phyloP scores from a whole-genome alignment of 2,329 filamentous ascomycete species.

The Aureobasidium uvarum region DNA sequence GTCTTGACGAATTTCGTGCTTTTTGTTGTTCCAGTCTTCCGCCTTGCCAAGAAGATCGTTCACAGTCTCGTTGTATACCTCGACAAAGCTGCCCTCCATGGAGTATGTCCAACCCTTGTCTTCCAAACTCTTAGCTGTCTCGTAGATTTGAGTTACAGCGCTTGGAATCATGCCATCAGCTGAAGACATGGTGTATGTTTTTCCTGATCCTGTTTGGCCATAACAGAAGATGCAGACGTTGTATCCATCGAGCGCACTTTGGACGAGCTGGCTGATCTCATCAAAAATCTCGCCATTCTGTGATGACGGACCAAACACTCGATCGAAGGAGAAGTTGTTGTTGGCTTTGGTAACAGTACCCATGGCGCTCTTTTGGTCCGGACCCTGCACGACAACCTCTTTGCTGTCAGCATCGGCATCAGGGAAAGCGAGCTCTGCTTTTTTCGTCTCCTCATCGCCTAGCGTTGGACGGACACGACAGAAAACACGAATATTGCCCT shows the following conservation, averaged over 20 bases:
- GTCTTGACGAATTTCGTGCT: conserved; percentile 87
- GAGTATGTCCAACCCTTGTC: conserved; percentile 93
- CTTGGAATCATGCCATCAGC: conserved; percentile 91
- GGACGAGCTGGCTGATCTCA: conserved; percentile 94
- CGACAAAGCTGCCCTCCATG: conserved; percentile 93
- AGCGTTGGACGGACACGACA: conserved; percentile 83
- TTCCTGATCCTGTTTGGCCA: conserved; percentile 93
- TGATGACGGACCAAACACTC: conserved; percentile 76
- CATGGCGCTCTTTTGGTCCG: conserved; percentile 78
- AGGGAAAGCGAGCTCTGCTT: conserved; percentile 75
- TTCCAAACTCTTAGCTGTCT: conserved; percentile 75
- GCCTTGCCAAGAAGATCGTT: conserved; percentile 80
- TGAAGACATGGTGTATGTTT: conserved; percentile 94
- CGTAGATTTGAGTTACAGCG: conserved; percentile 90
- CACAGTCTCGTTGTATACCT: conserved; percentile 97
- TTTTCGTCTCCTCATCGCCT: conserved; percentile 58
- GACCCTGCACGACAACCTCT: conserved; percentile 79
- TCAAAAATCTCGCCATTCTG: conserved; percentile 87
- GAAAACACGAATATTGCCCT: conserved; percentile 98
- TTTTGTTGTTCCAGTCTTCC: conserved; percentile 72
- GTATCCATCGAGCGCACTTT: conserved; percentile 94
- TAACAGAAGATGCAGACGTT: conserved; percentile 99
- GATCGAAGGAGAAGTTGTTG: conserved; percentile 86
- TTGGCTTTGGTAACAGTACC: conserved; percentile 74
- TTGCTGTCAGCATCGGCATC: conserved; percentile 71